These are phyloP conservation scores for Flaveria sonorensis DNA, from an alignment of 129 eudicot genomes.

Conservation along the genomic window DNA sequence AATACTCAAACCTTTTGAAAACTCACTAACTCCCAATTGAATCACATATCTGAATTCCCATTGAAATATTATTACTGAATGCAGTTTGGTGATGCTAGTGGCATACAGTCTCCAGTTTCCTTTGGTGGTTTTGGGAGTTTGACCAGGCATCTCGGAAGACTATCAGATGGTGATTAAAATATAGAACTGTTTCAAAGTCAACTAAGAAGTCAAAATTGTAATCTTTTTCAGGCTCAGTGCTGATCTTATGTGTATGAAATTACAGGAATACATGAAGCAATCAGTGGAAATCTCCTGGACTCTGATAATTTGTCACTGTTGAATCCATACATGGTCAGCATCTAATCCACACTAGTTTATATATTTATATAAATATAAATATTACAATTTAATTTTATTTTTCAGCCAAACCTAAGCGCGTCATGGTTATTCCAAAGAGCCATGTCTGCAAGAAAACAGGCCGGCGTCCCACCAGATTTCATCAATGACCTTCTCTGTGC, in stretches of 20 bases:
- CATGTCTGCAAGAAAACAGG: slow-evolving; percentile 85
- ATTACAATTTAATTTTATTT: neutral
- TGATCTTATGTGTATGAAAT: slow-evolving; percentile 22
- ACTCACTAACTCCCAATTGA: slow-evolving; percentile 12
- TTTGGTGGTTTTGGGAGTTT: slow-evolving; percentile 99
- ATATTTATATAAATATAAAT: neutral
- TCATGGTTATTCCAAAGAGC: slow-evolving; percentile 99
- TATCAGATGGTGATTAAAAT: slow-evolving; percentile 63
- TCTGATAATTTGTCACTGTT: slow-evolving; percentile 67
- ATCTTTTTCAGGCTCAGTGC: slow-evolving; percentile 10
- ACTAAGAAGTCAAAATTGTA: slow-evolving; percentile 3
- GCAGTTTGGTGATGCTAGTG: slow-evolving; percentile 99
- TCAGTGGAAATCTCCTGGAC: slow-evolving; percentile 59
- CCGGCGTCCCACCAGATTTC: slow-evolving; percentile 83
- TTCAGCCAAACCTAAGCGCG: slow-evolving; percentile 93
- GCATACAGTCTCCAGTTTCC: slow-evolving; percentile 97
- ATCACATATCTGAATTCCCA: neutral
- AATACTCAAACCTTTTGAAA: slow-evolving; percentile 34
- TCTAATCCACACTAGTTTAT: slow-evolving; percentile 21
- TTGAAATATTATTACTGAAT: slow-evolving; percentile 25
- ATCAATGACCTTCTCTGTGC: slow-evolving; percentile 74
- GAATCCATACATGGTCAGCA: slow-evolving; percentile 87
- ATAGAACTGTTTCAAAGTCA: neutral
- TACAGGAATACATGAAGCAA: slow-evolving; percentile 83
- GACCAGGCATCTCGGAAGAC: slow-evolving; percentile 91